Evolutionary conservation across 805 yeast genomes (phyloP).

Genomic region (Spencermartinsiella europaea): DNA sequence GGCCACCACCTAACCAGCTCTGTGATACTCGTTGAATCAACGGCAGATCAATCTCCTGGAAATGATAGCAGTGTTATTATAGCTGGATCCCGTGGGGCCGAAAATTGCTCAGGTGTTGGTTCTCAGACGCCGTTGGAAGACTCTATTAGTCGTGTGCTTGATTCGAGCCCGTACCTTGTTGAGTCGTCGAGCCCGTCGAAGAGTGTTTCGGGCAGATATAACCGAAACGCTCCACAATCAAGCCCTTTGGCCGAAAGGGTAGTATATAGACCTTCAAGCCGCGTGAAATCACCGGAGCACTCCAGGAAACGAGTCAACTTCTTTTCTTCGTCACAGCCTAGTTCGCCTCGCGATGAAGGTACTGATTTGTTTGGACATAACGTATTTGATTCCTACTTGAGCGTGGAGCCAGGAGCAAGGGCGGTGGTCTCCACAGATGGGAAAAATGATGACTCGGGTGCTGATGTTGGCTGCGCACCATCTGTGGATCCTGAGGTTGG

Average conservation of each 20-base stretch:
- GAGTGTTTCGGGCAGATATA: not conserved
- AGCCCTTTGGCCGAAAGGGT: not conserved
- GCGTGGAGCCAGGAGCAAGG: too few relatives aligned
- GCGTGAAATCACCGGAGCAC: too few relatives aligned
- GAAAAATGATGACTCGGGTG: not conserved
- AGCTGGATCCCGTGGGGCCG: not conserved
- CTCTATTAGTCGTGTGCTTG: not conserved
- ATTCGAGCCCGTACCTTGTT: conserved; percentile 7
- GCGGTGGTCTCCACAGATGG: too few relatives aligned
- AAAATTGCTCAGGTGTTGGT: not conserved
- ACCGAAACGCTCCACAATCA: not conserved
- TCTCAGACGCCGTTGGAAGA: too few relatives aligned
- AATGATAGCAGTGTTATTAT: not conserved
- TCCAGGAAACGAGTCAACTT: not conserved
- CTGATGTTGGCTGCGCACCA: too few relatives aligned
- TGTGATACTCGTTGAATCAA: not conserved
- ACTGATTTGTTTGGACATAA: too few relatives aligned
- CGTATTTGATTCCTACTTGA: too few relatives aligned
- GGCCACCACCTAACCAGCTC: not conserved
- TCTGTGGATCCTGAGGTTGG: too few relatives aligned
- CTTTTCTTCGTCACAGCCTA: not conserved
- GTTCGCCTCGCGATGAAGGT: not conserved
- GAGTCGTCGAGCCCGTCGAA: conserved; percentile 11
- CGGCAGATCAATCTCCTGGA: not conserved
- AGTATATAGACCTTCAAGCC: too few relatives aligned